Base-by-base conservation (phyloP, 2,329 filamentous ascomycete genomes). In the Scytalidium lignicola region DNA sequence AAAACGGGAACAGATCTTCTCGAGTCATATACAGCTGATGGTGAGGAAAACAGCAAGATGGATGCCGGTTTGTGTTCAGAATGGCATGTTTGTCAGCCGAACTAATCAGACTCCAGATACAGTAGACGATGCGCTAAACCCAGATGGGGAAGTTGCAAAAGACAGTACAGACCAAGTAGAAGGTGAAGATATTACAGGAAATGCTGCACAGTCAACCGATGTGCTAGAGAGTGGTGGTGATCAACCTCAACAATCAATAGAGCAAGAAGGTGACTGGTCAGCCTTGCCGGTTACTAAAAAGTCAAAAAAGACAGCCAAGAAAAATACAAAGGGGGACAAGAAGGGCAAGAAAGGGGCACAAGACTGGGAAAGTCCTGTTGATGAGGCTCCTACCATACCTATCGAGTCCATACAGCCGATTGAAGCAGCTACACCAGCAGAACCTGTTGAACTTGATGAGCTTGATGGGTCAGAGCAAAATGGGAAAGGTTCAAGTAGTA, bases 1-100 rank as follows among this genome's bases (percentile, higher is more conserved):
- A 42, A 48, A 26, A 50, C 46, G 37, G 55, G 57, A 51, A 41
- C 57, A 43, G 44, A 55, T 18, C 43, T 58, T 21, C 51, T 58
- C 9, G 55, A 57, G 41, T 52, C 51, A 40, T 58, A 52, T 48
- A 54, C 51, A 42, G 29, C 44, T n/a, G 18, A 29, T 46, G 29
- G 20, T n/a, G 44, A 39, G 19, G 44, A 39, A 23, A 17, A 12
- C 20, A 18, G 43, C 39, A 40, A n/a, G 28, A n/a, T 21, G 13
- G 29, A 22, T 10, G 22, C 13, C 4, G 29, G 44, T 39, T n/a
- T 40, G 18, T 19, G 9, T 37, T 39, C 18, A 22, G 32, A 37
- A 37, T 37, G 4, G 32, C 32, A 37, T 37, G 32, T 9, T 37
- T 37, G 32, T n/a, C 15, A 37, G n/a, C 5, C 7, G 32, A 40